Evolutionary conservation across 1,139 yeast genomes (phyloP), one percentile per base, ranked within the genome.

Genomic region (Maudiozyma humilis): DNA sequence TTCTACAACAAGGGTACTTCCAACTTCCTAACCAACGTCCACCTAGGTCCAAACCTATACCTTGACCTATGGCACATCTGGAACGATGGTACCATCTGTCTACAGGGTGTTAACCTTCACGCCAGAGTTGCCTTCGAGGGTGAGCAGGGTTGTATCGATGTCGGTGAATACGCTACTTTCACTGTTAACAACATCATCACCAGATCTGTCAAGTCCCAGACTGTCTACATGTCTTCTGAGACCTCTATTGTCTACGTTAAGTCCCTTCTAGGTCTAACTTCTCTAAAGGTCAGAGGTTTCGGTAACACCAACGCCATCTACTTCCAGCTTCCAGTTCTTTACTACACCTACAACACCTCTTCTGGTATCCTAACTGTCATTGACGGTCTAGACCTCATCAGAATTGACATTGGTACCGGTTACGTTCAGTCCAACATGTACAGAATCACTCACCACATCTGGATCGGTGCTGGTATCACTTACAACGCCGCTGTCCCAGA

Each of bases 381-480:
- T 3, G 14, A 13, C 18, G 38, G 37, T 19, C n/a, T 36, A 14
- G 6, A 20, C 23, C n/a, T 35, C 2, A 20, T 41, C 34, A 15
- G 16, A 14, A 18, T 47, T 12, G 43, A 47, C 30, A 44, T 47
- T 41, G 50, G 50, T 38, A 34, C 37, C 12, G 50, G 47, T 18
- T 43, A 43, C 40, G 47, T 40, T 8, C 12, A 16, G 3, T 36
- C 36, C 18, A 3, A 15, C 7, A n/a, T 40, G 18, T 30, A 17
- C 18, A 41, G 37, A 41, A 14, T 14, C 20, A 41, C 31, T 7
- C 2, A 14, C 17, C 32, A 40, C 29, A 8, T 36, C 3, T 16
- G 8, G 4, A 31, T 36, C 18, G 40, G 33, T 41, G 18, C 32
- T 10, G 44, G 40, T 41, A 25, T 30, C 12, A 13, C 30, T 20